Base-by-base conservation (phyloP, 2,329 filamentous ascomycete species). In the Cladosporium velox region DNA sequence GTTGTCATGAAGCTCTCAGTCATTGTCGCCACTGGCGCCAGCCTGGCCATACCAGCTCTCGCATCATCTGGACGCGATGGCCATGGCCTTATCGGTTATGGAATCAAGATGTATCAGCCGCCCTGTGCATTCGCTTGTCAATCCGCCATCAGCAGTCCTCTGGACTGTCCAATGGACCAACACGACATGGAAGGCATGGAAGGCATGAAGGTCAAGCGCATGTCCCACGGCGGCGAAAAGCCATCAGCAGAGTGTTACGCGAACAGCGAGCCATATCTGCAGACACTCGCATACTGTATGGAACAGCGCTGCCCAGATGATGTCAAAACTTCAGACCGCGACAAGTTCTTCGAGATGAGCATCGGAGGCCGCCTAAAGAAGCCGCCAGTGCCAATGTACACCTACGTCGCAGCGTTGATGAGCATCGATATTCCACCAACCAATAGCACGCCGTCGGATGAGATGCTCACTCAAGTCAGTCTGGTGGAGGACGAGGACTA, bases 251-350 rank as follows among this genome's bases (percentile, higher is more conserved):
- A 74, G 47, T 78, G 76, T 70, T 74, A 74, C 54, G 75, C 75
- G 26, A 70, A 66, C 49, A 69, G 74, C 61, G 57, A 68, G 26
- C 52, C 69, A 1, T 78, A 70, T 62, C 69, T 77, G 3, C 66
- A 71, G 47, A 74, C 72, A 1, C 66, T 78, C 4, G 72, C 75
- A 4, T 74, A 72, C 49, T 78, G 76, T 63, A 69, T 77, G 34
- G 64, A 69, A 0, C 55, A 65, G 5, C 70, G 70, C 24, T 78
- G 76, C 64, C 26, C 55, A 18, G 55, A 66, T 8, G 67, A 71
- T 30, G 54, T 69, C 7, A 65, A 70, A 28, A 64, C 59, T 7
- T 73, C 73, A 57, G 67, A 70, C 41, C 69, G 77, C 26, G 75
- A 72, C 12, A 67, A 69, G 44, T 78, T 74, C 67, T 78, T 76